Evolutionary conservation across 1,284 basidiomycete species (phyloP), one percentile per base, ranked within the genome.

Genomic region (Salmacisia buchloeana): DNA sequence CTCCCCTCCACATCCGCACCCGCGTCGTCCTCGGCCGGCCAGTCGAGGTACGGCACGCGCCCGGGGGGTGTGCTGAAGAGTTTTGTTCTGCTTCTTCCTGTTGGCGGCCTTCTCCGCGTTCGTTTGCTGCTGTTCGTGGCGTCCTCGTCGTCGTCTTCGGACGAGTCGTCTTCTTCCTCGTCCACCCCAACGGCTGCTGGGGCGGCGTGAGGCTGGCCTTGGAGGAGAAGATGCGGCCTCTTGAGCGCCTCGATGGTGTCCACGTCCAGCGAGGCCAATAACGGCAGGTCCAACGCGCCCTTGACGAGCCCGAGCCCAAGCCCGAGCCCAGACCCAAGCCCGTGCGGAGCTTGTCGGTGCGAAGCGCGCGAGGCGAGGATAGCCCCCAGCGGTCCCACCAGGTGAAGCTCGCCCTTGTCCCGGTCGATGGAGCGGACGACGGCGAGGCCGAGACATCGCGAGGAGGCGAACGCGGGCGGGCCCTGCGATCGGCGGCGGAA

Each of bases 201-300:
- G 23, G 21, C 21, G 5, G 23, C 21, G 4, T 12, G 49, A 18
- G 21, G 27, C 29, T 12, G 23, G 29, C 21, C n/a, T n/a, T n/a
- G n/a, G n/a, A n/a, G n/a, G n/a, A 54, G 12, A 27, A 54, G 29
- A 33, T 54, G 49, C 15, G 49, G 49, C 21, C 49, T 27, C 9
- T 31, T 27, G 9, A 54, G 27, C 18, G 12, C 31, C 29, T 62
- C 63, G 38, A 70, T 66, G 2, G 72, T 60, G 4, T 84, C 81
- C 80, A 86, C 88, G 80, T 96, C 91, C 57, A 97, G 81, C 86
- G 92, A 87, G 0, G 88, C 92, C 85, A 88, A 90, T 0, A 92
- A 82, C 0, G 93, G 93, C 0, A 97, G 81, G 75, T 94, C 91
- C 69, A 96, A 82, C 71, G 90, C 89, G 3, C 93, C 93, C 76